Evolutionary conservation across 2,329 filamentous ascomycete species (phyloP).

Genomic region (Tympanopsis confertula): DNA sequence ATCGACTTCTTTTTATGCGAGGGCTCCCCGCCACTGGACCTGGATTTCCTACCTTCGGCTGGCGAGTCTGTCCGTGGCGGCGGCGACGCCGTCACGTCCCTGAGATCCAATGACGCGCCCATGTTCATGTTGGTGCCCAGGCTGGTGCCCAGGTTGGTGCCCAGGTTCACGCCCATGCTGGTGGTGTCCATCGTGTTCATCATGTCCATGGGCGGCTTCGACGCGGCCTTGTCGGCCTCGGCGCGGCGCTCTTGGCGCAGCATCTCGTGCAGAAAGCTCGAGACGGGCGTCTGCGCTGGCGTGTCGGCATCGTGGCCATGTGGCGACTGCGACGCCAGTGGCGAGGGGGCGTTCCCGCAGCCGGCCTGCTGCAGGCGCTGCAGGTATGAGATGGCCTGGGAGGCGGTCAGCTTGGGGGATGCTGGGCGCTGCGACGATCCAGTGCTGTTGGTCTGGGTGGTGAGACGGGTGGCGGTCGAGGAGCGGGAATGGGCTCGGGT

Average conservation of each 20-base stretch:
- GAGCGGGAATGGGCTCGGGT: neutral
- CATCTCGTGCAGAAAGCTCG: conserved; percentile 41
- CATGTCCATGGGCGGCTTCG: conserved; percentile 21
- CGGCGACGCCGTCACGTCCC: too few species aligned
- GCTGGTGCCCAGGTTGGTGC: too few species aligned
- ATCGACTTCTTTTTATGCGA: conserved; percentile 36
- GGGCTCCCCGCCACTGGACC: conserved; percentile 19
- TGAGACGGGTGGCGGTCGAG: neutral
- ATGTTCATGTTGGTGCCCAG: too few species aligned
- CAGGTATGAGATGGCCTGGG: neutral
- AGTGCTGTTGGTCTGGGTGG: neutral
- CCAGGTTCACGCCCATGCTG: conserved; percentile 13
- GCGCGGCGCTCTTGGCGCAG: conserved; percentile 36
- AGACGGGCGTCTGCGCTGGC: conserved; percentile 19
- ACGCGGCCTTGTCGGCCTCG: conserved; percentile 31
- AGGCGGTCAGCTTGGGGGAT: neutral
- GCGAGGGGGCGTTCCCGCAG: neutral
- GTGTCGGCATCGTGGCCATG: neutral
- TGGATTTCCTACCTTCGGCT: conserved; percentile 22
- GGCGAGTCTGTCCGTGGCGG: conserved; percentile 25
- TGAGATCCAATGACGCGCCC: too few species aligned
- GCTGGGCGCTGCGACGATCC: neutral
- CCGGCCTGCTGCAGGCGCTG: neutral
- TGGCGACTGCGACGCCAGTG: too few species aligned
- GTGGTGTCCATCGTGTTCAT: conserved; percentile 20